These are phyloP conservation scores for Zygoascus flipseniorum DNA, from an alignment of 805 yeast genomes.

Conservation along the genomic window DNA sequence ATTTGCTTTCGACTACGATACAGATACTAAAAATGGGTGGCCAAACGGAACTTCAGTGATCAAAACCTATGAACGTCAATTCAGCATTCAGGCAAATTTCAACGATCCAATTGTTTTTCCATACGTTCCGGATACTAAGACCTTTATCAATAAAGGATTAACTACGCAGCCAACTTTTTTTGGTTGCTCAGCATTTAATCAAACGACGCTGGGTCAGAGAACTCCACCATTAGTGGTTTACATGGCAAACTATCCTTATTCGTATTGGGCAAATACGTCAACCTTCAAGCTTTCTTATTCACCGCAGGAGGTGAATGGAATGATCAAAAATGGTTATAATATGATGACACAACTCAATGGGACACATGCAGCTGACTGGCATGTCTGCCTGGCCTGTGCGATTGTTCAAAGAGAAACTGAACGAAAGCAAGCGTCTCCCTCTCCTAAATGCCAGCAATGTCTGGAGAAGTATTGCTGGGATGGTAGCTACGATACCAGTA, in stretches of 20 bases:
- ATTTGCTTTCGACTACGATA: slow-evolving; percentile 39
- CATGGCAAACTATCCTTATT: slow-evolving; percentile 62
- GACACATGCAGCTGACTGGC: slow-evolving; percentile 64
- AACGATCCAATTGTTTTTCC: slow-evolving; percentile 8
- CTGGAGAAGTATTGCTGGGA: slow-evolving; percentile 75
- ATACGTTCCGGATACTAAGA: slow-evolving; percentile 11
- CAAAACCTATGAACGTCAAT: slow-evolving; percentile 23
- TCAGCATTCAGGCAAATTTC: slow-evolving; percentile 15
- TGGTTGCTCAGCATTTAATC: slow-evolving; percentile 63
- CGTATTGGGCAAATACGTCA: slow-evolving; percentile 58
- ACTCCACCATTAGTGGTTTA: slow-evolving; percentile 71
- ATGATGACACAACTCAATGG: slow-evolving; percentile 59
- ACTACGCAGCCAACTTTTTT: slow-evolving; percentile 47
- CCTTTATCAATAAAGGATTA: slow-evolving; percentile 13
- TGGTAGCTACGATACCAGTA: slow-evolving; percentile 30
- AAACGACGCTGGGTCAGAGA: slow-evolving; percentile 40
- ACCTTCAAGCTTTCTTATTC: slow-evolving; percentile 61
- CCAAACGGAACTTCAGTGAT: slow-evolving; percentile 25
- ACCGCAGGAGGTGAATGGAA: slow-evolving; percentile 46
- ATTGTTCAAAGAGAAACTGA: slow-evolving; percentile 74
- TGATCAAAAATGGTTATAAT: slow-evolving; percentile 73
- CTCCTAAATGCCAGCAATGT: slow-evolving; percentile 67
- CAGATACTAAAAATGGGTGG: slow-evolving; percentile 29
- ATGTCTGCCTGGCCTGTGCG: slow-evolving; percentile 78
- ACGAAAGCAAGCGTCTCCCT: slow-evolving; percentile 49